Evolutionary conservation across 495 filamentous ascomycete species (phyloP), one percentile per base, ranked within the genome.

Genomic region (Tuber umbilicatum): DNA sequence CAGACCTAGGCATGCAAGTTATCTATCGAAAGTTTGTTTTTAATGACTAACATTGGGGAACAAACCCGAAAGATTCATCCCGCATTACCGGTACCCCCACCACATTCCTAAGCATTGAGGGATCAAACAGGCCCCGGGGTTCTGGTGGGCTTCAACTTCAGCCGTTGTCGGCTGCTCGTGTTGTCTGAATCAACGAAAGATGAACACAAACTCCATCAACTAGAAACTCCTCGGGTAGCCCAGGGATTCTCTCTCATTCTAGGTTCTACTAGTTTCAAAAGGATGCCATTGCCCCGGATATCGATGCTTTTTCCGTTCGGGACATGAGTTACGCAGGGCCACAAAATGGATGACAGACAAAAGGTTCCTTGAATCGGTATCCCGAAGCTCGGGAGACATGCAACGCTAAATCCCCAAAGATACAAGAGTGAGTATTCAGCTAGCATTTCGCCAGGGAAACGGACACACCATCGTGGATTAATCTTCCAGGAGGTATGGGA

Each of bases 11-110:
- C 27, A 64, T 64, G 55, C 55, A 35, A 31, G 55, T 27, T 17
- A 55, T 55, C 50, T 35, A 64, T 35, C 55, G 55, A 55, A 55
- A 67, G 23, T 38, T 76, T 19, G 19, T 47, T 39, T 55, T 71
- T 39, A 23, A 55, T 74, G 55, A 71, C 47, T 68, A 72, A 23
- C 31, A 27, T 67, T 55, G 31, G 45, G 45, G n/a, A 64, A 23
- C n/a, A 64, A 64, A 27, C 55, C 27, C 27, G 55, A 27, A 64
- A 31, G 55, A 64, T 64, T 16, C 55, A n/a, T 35, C 27, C 14
- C 55, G 3, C 27, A 35, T 64, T 27, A 17, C 55, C 55, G 27
- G 55, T 14, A 64, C 55, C 55, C 55, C 55, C 27, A 35, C 27
- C 27, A 10, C 27, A 31, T 17, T 6, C 27, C 27, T 64, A 17